A percentile compares a stretch with the other conserved stretches of the same genome.
phyloP scores from a whole-genome alignment of 805 yeast genomes.

The Ascoidea asiatica region DNA sequence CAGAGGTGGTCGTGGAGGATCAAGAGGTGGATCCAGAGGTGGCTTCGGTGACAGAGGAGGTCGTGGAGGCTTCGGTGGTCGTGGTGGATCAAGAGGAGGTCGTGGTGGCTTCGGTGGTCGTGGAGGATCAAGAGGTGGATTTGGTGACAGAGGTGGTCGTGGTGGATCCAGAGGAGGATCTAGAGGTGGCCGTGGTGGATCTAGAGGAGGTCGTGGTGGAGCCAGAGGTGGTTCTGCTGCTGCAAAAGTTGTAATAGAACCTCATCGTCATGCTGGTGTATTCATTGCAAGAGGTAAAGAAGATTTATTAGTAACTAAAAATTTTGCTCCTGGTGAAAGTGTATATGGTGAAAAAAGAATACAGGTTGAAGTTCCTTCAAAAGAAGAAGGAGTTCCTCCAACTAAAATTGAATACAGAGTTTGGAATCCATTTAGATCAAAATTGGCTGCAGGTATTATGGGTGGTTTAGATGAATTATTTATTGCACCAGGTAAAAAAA shows the following conservation, averaged over 20 bases:
- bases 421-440: slow-evolving; percentile 99
- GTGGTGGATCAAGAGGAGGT: slow-evolving; percentile 38
- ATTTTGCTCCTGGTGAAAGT: slow-evolving; percentile 95
- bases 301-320: slow-evolving; percentile 93
- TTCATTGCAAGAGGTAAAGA: slow-evolving; percentile 99
- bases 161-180: slow-evolving; percentile 46
- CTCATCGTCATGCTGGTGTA: slow-evolving; percentile 98
- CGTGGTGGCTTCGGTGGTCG: slow-evolving; percentile 30
- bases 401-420: slow-evolving; percentile 98
- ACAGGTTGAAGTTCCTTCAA: slow-evolving; percentile 83
- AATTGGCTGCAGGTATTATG: slow-evolving; percentile 99
- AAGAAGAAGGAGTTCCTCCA: slow-evolving; percentile 76
- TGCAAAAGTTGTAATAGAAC: slow-evolving; percentile 95
- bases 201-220: slow-evolving; percentile 56
- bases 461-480: slow-evolving; percentile 98
- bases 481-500: slow-evolving; percentile 97
- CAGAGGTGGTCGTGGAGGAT: slow-evolving; percentile 30
- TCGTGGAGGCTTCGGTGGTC: slow-evolving; percentile 18
- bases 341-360: slow-evolving; percentile 98
- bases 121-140: slow-evolving; percentile 33
- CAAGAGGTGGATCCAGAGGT: slow-evolving; percentile 21
- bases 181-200: slow-evolving; percentile 43
- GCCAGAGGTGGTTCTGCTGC: slow-evolving; percentile 80
- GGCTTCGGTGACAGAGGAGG: slow-evolving; percentile 16
- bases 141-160: slow-evolving; percentile 39